Conservation (phyloP, 139 green algal species). For the Chlamydomonas incerta region DNA sequence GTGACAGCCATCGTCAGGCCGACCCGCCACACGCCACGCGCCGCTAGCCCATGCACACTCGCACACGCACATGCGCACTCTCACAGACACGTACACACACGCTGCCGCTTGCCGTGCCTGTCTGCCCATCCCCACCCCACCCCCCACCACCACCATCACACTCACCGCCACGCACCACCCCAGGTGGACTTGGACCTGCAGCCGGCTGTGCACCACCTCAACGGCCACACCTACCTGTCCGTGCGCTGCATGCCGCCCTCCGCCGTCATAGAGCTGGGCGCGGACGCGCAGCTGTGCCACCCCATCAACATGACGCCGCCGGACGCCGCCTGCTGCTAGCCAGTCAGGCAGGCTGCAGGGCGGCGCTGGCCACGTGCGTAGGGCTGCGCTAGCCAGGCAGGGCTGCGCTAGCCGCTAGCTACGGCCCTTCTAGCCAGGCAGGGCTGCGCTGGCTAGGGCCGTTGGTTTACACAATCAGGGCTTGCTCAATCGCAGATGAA, state of each 20-base stretch:
- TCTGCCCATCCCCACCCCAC: not conserved
- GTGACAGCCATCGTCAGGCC: no score
- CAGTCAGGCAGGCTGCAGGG: not conserved
- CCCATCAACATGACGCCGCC: constrained; percentile 34
- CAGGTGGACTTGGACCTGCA: constrained; percentile 17
- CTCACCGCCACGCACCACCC: not conserved
- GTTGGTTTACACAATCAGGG: no score
- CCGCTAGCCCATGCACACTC: not conserved
- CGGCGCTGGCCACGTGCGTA: no score
- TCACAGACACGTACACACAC: not conserved
- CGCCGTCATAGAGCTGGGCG: constrained; percentile 27
- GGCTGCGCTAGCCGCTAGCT: no score
- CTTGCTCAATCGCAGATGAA: no score
- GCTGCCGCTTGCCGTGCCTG: no score
- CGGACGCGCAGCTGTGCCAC: constrained; percentile 16
- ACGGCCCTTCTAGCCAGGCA: no score
- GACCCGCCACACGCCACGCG: no score
- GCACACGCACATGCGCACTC: no score
- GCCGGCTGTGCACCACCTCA: constrained; percentile 15
- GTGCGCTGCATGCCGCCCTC: constrained; percentile 1
- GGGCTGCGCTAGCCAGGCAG: no score
- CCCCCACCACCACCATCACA: not conserved
- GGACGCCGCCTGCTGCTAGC: not conserved
- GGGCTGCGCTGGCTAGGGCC: no score
- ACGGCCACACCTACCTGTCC: constrained; percentile 32